Evolutionary conservation across 2,329 filamentous ascomycete species (phyloP).

Genomic region (Fusarium sp.): DNA sequence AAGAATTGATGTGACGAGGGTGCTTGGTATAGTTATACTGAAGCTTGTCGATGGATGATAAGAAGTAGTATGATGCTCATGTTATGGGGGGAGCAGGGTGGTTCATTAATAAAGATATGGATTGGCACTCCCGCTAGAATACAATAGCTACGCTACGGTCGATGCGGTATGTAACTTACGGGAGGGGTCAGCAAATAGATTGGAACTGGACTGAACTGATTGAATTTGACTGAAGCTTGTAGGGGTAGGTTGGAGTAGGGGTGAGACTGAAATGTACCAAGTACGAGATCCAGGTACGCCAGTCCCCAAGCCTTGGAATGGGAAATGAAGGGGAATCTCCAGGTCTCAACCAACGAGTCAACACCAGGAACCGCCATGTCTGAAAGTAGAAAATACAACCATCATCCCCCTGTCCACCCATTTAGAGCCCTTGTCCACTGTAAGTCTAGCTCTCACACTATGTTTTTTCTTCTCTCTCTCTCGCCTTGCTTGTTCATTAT

Average conservation of each 20-base stretch:
- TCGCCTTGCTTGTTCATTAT: background rate
- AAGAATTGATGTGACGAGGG: conserved; percentile 4
- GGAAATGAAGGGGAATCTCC: conserved; percentile 34
- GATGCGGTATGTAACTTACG: conserved; percentile 10
- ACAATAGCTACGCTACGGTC: background rate
- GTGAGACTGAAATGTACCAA: conserved; percentile 22
- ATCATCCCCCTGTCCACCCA: background rate
- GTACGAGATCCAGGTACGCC: conserved; percentile 30
- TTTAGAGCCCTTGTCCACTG: background rate
- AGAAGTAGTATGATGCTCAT: conserved; percentile 29
- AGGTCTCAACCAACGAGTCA: conserved; percentile 29
- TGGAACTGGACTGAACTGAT: conserved; percentile 1
- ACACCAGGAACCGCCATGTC: conserved; percentile 23
- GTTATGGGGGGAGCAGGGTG: conserved; percentile 25
- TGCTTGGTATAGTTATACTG: conserved; percentile 24
- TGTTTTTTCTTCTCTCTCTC: background rate
- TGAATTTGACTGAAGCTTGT: conserved; percentile 3
- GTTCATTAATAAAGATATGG: conserved; percentile 36
- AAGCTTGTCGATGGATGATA: conserved; percentile 5
- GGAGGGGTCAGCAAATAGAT: conserved; percentile 41
- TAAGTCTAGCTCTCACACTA: conserved; percentile 8
- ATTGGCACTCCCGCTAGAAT: conserved; percentile 2
- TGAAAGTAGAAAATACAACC: conserved; percentile 24
- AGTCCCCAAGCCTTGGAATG: conserved; percentile 11
- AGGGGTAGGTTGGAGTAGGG: background rate